Base-by-base conservation (phyloP, 352 stramenopile species). In the Phytophthora quininea region DNA sequence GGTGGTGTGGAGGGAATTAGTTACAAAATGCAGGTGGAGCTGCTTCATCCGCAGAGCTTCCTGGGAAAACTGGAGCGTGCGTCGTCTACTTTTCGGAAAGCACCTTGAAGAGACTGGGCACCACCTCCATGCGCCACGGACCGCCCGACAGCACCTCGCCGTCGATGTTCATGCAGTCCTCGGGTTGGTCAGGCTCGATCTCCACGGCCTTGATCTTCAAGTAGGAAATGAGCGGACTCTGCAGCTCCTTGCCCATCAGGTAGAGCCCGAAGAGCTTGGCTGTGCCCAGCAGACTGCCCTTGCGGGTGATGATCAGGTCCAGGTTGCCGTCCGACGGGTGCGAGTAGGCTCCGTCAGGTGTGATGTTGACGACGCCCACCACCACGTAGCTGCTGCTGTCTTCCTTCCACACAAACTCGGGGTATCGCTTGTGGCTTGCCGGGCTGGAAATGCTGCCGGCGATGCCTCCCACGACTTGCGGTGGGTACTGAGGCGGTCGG, bases 71-170 rank as follows among this genome's bases (percentile, higher is more conserved):
- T 37, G 32, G 40, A 50, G 45, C 3, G 40, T 14, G 3, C 35
- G 45, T 29, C 27, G 27, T 40, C 27, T 90, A 94, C 66, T 94
- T 95, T 64, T 95, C 86, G 2, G 86, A 95, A n/a, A 95, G 69
- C 51, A 87, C 86, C 69, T 95, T 95, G 72, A 95, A 95, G 47
- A 95, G 76, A 60, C 86, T 95, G n/a, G 86, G 86, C 19, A 95
- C 81, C 30, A 95, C 76, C 55, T 95, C 86, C 76, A 92, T 92
- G n/a, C 83, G 83, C 82, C 84, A 95, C 1, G 86, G 84, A 4
- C 86, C 86, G 3, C 74, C 73, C 4, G 71, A 49, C 19, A 95
- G 68, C 55, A 92, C 84, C 69, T 95, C 86, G 31, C 86, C 86
- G 61, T 95, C 86, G 52, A 92, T 95, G 71, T 95, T 95, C 79